Evolutionary conservation across 805 yeast genomes (phyloP).

Genomic region (Wickerhamomyces mucosus): DNA sequence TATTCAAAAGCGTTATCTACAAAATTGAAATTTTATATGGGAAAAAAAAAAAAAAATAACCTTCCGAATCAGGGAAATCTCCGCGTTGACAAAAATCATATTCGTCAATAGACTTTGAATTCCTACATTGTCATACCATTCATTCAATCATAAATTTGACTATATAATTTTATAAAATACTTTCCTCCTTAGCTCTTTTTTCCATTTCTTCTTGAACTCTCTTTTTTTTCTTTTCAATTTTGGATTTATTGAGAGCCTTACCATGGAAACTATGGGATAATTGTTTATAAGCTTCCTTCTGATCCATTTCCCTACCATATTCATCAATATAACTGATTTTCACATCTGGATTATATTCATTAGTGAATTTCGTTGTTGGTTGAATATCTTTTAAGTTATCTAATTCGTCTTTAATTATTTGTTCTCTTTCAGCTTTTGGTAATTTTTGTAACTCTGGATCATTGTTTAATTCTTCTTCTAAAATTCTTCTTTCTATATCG

Average conservation of each 20-base stretch:
- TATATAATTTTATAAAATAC: neutral
- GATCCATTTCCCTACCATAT: constrained; percentile 35
- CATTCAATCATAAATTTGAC: no score
- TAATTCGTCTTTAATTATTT: constrained; percentile 22
- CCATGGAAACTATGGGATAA: constrained; percentile 58
- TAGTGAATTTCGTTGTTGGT: constrained; percentile 5
- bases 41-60: no score
- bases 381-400: constrained; percentile 5
- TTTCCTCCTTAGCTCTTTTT: constrained; percentile 2
- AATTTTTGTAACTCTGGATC: constrained; percentile 9
- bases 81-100: no score
- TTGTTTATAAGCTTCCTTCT: constrained; percentile 52
- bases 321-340: constrained; percentile 42
- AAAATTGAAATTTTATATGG: no score
- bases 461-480: constrained; percentile 12
- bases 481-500: constrained; percentile 11
- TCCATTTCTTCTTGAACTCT: constrained; percentile 12
- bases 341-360: constrained; percentile 39
- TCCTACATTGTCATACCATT: no score
- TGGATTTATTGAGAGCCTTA: constrained; percentile 14
- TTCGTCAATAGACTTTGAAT: no score
- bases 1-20: no score
- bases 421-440: constrained; percentile 33
- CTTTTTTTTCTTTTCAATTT: constrained; percentile 14
- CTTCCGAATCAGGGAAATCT: no score